Conservation (phyloP, 1,139 yeast genomes). For the Suhomyces chickasaworum region DNA sequence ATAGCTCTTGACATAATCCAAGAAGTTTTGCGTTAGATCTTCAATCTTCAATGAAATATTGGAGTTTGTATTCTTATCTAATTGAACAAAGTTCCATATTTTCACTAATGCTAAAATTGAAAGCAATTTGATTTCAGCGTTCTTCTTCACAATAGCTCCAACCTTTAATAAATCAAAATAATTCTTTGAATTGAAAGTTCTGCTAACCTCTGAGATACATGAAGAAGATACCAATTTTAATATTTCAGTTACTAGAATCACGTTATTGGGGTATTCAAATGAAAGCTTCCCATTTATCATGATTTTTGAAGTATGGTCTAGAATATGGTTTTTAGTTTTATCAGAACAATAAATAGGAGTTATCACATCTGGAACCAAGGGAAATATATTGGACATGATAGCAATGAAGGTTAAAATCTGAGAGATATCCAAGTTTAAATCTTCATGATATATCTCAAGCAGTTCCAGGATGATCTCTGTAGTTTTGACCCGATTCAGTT, state of each 20-base stretch:
- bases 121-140: slow-evolving; percentile 28
- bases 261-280: slow-evolving; percentile 15
- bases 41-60: slow-evolving; percentile 1
- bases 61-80: slow-evolving; percentile 23
- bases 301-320: slow-evolving; percentile 16
- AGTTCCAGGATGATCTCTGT: slow-evolving; percentile 25
- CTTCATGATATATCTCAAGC: slow-evolving; percentile 27
- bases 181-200: slow-evolving; percentile 33
- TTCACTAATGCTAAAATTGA: slow-evolving; percentile 42
- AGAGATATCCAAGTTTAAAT: slow-evolving; percentile 17
- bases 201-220: slow-evolving; percentile 39
- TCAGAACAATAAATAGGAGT: slow-evolving; percentile 25
- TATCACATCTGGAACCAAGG: slow-evolving; percentile 28
- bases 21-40: slow-evolving; percentile 11
- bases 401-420: slow-evolving; percentile 27
- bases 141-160: slow-evolving; percentile 20
- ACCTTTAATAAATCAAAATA: slow-evolving; percentile 32
- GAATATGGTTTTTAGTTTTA: slow-evolving; percentile 22
- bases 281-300: slow-evolving; percentile 9
- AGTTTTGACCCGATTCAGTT: slow-evolving; percentile 18
- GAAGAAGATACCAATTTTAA: slow-evolving; percentile 36
- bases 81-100: slow-evolving; percentile 44
- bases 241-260: slow-evolving; percentile 18
- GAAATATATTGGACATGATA: slow-evolving; percentile 27
- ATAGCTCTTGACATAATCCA: slow-evolving; percentile 9